Evolutionary conservation across 306 rosid genomes (phyloP), one percentile per base, ranked within the genome.

Genomic region (Quercus rubra): DNA sequence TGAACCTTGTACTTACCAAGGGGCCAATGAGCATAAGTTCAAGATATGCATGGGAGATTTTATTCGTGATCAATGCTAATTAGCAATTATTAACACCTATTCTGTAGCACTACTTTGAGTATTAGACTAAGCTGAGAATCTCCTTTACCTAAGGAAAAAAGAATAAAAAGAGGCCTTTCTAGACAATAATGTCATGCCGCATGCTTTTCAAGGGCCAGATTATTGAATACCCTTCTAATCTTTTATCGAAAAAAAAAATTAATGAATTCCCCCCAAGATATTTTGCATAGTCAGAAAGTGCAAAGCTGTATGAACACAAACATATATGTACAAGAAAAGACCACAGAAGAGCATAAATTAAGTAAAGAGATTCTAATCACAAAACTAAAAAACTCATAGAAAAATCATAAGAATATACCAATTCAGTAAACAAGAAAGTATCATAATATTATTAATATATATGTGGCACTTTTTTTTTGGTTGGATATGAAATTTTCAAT

Each of bases 281-380:
- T 49, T 49, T 49, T 49, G 54, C 54, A 49, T 49, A 49, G 54
- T 11, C 54, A 49, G 54, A 13, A 49, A 49, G 5, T 70, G 70
- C 70, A 78, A 78, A 74, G 76, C 57, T 69, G 78, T 77, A 30
- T 77, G 76, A 77, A 56, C 38, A 8, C 30, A 58, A 58, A 8
- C 30, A n/a, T n/a, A n/a, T n/a, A n/a, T n/a, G n/a, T n/a, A n/a
- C n/a, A 11, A 49, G 14, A 49, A 49, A 49, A 49, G 54, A 49
- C 54, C 14, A 13, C 52, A 49, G 54, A 49, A 12, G 54, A 49
- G 54, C 54, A 49, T 49, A 49, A 49, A 49, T 49, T 3, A 41
- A 41, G 46, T 21, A 59, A 59, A 59, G 66, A 59, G 66, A 59
- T 59, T 23, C 31, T 59, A 58, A 58, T 58, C 2, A 23, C 33